Conservation (phyloP, 2,329 filamentous ascomycete genomes). For the Pseudogymnoascus sp. region DNA sequence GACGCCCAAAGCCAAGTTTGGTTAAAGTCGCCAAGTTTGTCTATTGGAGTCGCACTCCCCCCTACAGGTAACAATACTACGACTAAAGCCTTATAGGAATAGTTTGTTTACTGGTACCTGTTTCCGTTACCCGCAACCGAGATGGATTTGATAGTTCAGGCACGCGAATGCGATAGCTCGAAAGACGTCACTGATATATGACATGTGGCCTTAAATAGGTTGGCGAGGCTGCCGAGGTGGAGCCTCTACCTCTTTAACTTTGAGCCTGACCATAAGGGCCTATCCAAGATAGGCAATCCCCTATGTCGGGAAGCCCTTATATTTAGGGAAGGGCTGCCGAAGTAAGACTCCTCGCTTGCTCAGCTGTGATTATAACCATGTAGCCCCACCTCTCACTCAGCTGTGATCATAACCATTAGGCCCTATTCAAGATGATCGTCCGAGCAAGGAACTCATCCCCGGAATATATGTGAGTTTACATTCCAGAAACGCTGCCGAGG, state of each 20-base stretch:
- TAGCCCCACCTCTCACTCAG: neutral
- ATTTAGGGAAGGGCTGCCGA: neutral
- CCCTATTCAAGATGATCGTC: neutral
- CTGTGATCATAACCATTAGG: neutral
- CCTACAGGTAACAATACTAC: neutral
- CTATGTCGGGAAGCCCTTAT: neutral
- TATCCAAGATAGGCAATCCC: neutral
- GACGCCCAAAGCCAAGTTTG: neutral
- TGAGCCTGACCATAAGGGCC: neutral
- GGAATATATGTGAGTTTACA: too few relatives aligned
- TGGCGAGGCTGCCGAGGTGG: neutral
- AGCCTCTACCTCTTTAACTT: neutral
- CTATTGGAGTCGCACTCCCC: too few relatives aligned
- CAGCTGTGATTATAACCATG: neutral
- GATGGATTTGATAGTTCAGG: neutral
- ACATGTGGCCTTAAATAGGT: neutral
- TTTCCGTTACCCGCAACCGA: neutral
- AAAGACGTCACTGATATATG: neutral
- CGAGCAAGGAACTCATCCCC: too few relatives aligned
- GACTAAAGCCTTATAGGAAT: neutral
- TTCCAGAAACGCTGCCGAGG: neutral
- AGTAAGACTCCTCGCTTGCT: neutral
- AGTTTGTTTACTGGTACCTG: neutral
- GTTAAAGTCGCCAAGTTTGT: neutral
- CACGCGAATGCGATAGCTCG: neutral